Evolutionary conservation across 106 monocot species (phyloP), one percentile per base, ranked within the genome.

Genomic region (Dendrobium catenatum): DNA sequence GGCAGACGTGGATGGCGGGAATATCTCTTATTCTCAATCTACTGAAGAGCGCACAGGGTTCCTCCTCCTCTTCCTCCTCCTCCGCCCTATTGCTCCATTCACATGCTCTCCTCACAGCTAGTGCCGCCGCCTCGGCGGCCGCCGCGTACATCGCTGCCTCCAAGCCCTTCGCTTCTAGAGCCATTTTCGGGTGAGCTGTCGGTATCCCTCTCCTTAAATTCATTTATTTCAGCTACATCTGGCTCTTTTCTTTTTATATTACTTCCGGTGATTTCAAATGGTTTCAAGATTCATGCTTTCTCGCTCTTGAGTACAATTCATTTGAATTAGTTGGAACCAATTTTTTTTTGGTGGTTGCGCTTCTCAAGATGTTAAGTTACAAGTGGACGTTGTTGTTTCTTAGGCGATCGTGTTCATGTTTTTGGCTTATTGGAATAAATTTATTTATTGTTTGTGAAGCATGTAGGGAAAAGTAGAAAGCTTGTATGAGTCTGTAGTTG

Each of bases 21-120:
- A 81, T 89, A 73, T 79, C 83, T 20, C 82, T 89, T 29, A 22
- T 90, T 42, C 79, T 90, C 49, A 87, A 90, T 85, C 79, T 90
- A 18, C 41, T 84, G 29, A 83, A 83, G 81, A 78, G 83, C 44
- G 70, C 76, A 19, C 85, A 87, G 24, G 47, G 81, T 47, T 58
- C 79, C 37, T 13, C 66, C 15, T 51, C 51, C 51, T 51, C 13
- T 55, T 74, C 83, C 47, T 77, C 89, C 77, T 55, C 84, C 66
- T 58, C 82, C 15, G 77, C 77, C 20, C 68, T 78, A 77, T 78
- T 83, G 44, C 41, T 87, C 75, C 90, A 90, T 54, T 83, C 90
- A 31, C 55, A 85, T 82, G 33, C 55, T 78, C 55, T 81, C 47
- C 73, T 90, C 75, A 82, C 89, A 6, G 85, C 89, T 75, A 51